Percentiles rank a stretch among this genome's conserved stretches.
phyloP scores from a whole-genome alignment of 2,329 filamentous ascomycete genomes.

The Sporothrix brasiliensis region DNA sequence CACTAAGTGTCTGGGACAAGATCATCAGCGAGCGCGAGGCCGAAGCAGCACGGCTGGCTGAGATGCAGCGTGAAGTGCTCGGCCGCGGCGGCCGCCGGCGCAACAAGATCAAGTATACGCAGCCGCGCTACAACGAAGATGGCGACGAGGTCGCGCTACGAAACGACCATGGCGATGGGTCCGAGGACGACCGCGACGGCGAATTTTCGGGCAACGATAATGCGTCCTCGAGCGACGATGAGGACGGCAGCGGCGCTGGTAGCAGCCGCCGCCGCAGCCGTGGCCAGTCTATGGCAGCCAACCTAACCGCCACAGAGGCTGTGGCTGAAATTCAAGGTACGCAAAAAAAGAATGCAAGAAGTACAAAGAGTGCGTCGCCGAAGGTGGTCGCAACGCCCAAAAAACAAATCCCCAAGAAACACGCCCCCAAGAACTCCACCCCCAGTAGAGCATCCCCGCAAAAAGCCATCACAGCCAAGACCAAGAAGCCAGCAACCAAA shows the following conservation, averaged over 20 bases:
- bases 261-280: slow-evolving; percentile 30
- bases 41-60: slow-evolving; percentile 72
- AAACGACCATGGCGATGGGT: slow-evolving; percentile 39
- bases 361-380: slow-evolving; percentile 18
- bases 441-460: background rate
- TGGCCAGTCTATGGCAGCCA: slow-evolving; percentile 5
- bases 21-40: slow-evolving; percentile 83
- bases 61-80: slow-evolving; percentile 70
- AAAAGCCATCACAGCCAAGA: background rate
- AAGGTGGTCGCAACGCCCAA: background rate
- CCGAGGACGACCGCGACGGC: slow-evolving; percentile 38
- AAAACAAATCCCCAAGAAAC: background rate
- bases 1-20: slow-evolving; percentile 78
- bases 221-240: slow-evolving; percentile 33
- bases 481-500: background rate
- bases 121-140: slow-evolving; percentile 37
- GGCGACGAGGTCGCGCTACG: slow-evolving; percentile 32
- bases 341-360: slow-evolving; percentile 32
- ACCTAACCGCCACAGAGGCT: background rate
- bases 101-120: slow-evolving; percentile 48
- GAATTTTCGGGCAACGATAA: slow-evolving; percentile 30
- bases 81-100: slow-evolving; percentile 82
- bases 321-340: slow-evolving; percentile 36
- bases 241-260: slow-evolving; percentile 22
- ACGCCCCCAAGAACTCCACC: background rate